phyloP scores from a whole-genome alignment of 805 yeast species.

The Pichia eremophila region DNA sequence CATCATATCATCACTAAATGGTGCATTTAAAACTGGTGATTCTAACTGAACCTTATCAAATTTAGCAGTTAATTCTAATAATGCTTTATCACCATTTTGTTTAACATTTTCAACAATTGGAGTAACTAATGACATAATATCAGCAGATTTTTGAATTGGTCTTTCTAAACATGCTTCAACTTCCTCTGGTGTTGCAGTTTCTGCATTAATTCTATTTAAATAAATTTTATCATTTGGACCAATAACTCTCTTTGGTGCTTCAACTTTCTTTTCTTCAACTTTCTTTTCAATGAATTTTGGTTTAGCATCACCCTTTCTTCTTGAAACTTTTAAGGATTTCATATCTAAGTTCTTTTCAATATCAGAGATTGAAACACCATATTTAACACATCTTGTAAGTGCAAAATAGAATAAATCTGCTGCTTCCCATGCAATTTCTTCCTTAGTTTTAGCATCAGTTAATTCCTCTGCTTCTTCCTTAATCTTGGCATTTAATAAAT shows the following conservation, averaged over 20 bases:
- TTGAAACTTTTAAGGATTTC: constrained; percentile 77
- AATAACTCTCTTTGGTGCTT: constrained; percentile 12
- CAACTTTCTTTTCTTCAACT: constrained; percentile 7
- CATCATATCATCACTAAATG: constrained; percentile 75
- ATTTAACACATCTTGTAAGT: constrained; percentile 45
- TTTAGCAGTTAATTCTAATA: constrained; percentile 81
- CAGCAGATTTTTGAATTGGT: constrained; percentile 92
- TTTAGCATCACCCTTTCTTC: constrained; percentile 96
- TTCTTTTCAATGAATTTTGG: constrained; percentile 45
- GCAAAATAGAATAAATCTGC: constrained; percentile 73
- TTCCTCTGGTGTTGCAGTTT: constrained; percentile 31
- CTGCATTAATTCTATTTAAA: constrained; percentile 40
- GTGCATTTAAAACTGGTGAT: constrained; percentile 75
- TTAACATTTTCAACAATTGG: constrained; percentile 82
- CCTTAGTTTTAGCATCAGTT: constrained; percentile 64
- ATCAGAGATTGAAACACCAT: constrained; percentile 72
- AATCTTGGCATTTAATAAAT: constrained; percentile 73
- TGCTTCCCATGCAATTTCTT: constrained; percentile 88
- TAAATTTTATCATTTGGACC: constrained; percentile 33
- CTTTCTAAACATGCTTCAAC: constrained; percentile 64
- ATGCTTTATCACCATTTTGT: constrained; percentile 72
- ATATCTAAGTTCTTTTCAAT: constrained; percentile 76
- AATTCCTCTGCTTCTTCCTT: constrained; percentile 95
- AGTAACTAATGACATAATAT: constrained; percentile 83
- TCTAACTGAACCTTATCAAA: constrained; percentile 75